A percentile compares a stretch with the other conserved stretches of the same genome.
phyloP scores from a whole-genome alignment of 306 rosid genomes.

The Notholithocarpus densiflorus region DNA sequence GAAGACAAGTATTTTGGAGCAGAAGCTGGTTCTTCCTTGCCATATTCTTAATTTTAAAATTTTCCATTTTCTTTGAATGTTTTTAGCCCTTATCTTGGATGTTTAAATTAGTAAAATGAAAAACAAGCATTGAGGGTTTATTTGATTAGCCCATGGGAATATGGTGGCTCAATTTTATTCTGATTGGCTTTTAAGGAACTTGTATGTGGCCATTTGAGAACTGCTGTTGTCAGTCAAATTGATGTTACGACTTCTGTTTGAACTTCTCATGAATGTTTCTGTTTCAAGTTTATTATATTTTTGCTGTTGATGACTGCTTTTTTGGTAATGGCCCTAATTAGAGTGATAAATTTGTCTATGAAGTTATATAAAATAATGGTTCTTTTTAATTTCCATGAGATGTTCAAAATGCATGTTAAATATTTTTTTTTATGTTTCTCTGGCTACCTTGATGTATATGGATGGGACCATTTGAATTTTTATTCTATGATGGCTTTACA shows the following conservation, averaged over 20 bases:
- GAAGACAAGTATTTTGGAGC: slow-evolving; percentile 42
- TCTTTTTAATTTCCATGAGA: no score
- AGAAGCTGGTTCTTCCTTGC: slow-evolving; percentile 51
- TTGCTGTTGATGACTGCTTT: not conserved
- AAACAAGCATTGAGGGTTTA: not conserved
- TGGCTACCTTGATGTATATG: no score
- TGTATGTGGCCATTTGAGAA: not conserved
- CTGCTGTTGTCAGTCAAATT: not conserved
- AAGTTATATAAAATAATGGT: not conserved
- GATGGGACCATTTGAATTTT: no score
- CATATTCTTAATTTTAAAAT: slow-evolving; percentile 3
- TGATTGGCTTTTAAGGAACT: not conserved
- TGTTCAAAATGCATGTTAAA: no score
- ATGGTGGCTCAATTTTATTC: not conserved
- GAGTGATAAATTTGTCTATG: not conserved
- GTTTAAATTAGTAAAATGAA: not conserved
- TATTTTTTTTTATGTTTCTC: no score
- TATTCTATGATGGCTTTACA: no score
- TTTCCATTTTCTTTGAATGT: slow-evolving; percentile 8
- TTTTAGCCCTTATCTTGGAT: slow-evolving; percentile 12
- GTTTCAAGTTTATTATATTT: not conserved
- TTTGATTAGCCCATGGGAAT: slow-evolving; percentile 4
- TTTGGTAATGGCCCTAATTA: not conserved
- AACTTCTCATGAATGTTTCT: not conserved
- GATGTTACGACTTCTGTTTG: not conserved